Base-by-base conservation (phyloP, 768 basidiomycete species). In the Trametes cinnabarina region DNA sequence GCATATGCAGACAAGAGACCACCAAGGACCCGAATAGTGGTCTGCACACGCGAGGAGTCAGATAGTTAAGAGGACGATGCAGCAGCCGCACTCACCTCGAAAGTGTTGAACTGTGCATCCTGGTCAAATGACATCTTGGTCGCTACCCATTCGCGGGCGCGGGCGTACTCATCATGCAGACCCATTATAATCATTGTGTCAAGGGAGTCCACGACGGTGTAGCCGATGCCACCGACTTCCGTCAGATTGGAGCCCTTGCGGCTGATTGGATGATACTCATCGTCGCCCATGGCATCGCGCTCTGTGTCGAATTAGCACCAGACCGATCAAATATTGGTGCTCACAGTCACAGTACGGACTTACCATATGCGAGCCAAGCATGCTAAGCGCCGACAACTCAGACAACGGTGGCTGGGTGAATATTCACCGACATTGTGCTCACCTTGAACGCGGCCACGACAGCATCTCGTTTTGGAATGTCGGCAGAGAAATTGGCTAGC, bases 181-280 rank as follows among this genome's bases (percentile, higher is more conserved):
- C 86, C 91, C 87, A 97, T 89, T 49, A 98, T 73, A 53, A 92
- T 78, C 76, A 98, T 83, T 12, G 88, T 88, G 71, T 97, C 95
- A 17, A 97, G 78, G 0, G 90, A 86, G 66, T 97, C 95, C 54
- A 89, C 81, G 43, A 98, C 87, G 35, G 87, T 92, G 69, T 94
- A 95, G 22, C 94, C 94, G 50, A 97, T 87, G 14, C 91, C 73
- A 35, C 91, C 92, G 2, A 84, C 86, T 4, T 73, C 64, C 0
- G 90, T 88, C 26, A 98, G 78, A 70, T 98, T 94, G 9, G 83
- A 81, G 4, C 95, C 95, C 25, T 72, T 74, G 47, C 79, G 79
- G 51, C 81, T 81, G 22, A 98, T 79, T 0, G 95, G 94, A 66
- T 96, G 92, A 66, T 93, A 97, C 71, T 96, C 92, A 74, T 97